These are phyloP conservation scores for Pseudogymnoascus sp. DNA, from an alignment of 2,329 filamentous ascomycete genomes.

Conservation along the genomic window DNA sequence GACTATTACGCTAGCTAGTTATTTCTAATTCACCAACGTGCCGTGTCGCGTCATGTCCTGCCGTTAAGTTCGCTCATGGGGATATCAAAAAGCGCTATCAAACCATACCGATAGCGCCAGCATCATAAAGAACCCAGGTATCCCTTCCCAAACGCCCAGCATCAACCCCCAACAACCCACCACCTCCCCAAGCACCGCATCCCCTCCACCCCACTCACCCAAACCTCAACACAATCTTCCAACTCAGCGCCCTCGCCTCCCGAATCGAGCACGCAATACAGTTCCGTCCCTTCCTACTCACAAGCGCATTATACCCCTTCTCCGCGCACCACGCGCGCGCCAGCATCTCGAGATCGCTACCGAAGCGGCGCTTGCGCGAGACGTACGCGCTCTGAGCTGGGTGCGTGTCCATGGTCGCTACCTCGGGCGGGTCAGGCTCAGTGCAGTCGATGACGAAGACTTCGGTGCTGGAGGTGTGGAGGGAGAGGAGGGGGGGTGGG, in stretches of 20 bases:
- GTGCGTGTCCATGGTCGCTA: conserved; percentile 9
- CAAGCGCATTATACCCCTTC: conserved; percentile 63
- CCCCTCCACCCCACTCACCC: conserved; percentile 6
- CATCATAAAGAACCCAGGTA: neutral
- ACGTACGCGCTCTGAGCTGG: neutral
- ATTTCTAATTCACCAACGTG: neutral
- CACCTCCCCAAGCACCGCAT: neutral
- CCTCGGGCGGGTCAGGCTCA: conserved; percentile 21
- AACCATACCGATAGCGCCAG: neutral
- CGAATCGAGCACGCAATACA: conserved; percentile 68
- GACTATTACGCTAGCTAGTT: neutral
- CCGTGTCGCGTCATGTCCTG: neutral
- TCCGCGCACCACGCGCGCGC: conserved; percentile 66
- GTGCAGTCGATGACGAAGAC: conserved; percentile 58
- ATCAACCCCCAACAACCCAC: neutral
- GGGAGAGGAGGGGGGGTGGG: conserved; percentile 19
- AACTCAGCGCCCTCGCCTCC: conserved; percentile 62
- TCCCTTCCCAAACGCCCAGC: neutral
- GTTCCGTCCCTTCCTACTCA: conserved; percentile 57
- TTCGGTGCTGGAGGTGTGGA: conserved; percentile 25
- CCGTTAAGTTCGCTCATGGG: neutral
- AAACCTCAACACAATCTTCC: conserved; percentile 41
- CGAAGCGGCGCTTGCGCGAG: conserved; percentile 20
- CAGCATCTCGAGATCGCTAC: conserved; percentile 60
- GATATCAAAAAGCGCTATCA: conserved; percentile 3